Base-by-base conservation (phyloP, 768 basidiomycete genomes). In the Amyloporia xantha region DNA sequence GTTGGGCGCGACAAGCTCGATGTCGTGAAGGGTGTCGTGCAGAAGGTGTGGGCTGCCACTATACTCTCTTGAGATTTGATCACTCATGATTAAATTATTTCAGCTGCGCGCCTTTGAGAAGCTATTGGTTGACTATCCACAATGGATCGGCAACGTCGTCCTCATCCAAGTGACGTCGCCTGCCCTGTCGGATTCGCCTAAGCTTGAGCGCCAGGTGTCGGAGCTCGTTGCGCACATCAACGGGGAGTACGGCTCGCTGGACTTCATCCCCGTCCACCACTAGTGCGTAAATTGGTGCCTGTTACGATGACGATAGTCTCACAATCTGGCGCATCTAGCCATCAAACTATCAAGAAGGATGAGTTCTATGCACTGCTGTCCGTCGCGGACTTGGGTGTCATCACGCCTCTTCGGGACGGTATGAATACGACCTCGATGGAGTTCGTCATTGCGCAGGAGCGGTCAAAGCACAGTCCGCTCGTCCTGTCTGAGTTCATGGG, bases 341-440 rank as follows among this genome's bases (percentile, higher is more conserved):
- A 99, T 68, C 95, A 99, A 68, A 84, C 90, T 1, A 81, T 99
- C 59, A 95, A 95, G 66, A 91, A 92, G 66, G 92, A 98, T 67
- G 95, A 99, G 64, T 99, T 96, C 66, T 97, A 97, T 67, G 95
- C 92, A 0, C 76, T 99, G 11, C 73, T 99, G 30, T 84, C 82
- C 48, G 94, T 91, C 3, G 94, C 95, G 5, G 94, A 97, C 63
- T 76, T 98, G 11, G 95, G 86, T 13, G 84, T 98, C 36, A 95
- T 97, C 66, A 97, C 95, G 0, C 91, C 93, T 1, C 75, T 97
- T 5, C 81, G 95, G 27, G 95, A 99, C 62, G 96, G 95, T 5
- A 98, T 98, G 96, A 99, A 99, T 74, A 97, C 95, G 12, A 96
- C 94, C 0, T 86, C 84, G 44, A 95, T 96, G 92, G 95, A 98